These are phyloP conservation scores for Boletus rufocinnamomeus DNA, from an alignment of 768 basidiomycete genomes.

Conservation along the genomic window DNA sequence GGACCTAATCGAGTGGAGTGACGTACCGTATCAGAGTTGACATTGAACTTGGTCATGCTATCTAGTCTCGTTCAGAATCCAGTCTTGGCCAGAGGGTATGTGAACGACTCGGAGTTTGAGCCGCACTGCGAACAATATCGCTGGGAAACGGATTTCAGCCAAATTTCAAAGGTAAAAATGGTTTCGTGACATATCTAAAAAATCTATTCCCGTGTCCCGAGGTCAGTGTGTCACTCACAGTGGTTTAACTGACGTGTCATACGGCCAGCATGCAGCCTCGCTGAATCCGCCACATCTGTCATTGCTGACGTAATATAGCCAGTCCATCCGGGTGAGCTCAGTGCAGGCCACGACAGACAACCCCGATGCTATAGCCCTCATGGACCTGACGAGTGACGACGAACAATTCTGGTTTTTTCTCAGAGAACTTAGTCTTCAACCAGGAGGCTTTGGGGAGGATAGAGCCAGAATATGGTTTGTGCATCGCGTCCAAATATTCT, in stretches of 20 bases:
- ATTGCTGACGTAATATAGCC: slow-evolving; percentile 25
- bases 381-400: slow-evolving; percentile 25
- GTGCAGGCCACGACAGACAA: not conserved
- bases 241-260: not conserved
- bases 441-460: slow-evolving; percentile 64
- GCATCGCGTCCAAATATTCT: slow-evolving; percentile 5
- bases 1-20: too few species aligned
- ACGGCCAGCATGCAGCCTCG: not conserved
- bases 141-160: not conserved
- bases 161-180: not conserved
- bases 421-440: slow-evolving; percentile 48
- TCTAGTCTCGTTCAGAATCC: not conserved
- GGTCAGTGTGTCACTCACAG: not conserved
- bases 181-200: not conserved
- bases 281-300: not conserved
- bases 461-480: slow-evolving; percentile 60
- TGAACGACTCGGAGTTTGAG: not conserved
- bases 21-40: too few species aligned
- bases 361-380: slow-evolving; percentile 20
- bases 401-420: slow-evolving; percentile 48
- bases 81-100: not conserved
- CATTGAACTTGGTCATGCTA: not conserved
- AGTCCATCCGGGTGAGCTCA: slow-evolving; percentile 2
- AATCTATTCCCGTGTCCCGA: not conserved
- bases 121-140: not conserved